Conservation (phyloP, 1,139 yeast genomes). For the Cylindricascospora bacillispora region DNA sequence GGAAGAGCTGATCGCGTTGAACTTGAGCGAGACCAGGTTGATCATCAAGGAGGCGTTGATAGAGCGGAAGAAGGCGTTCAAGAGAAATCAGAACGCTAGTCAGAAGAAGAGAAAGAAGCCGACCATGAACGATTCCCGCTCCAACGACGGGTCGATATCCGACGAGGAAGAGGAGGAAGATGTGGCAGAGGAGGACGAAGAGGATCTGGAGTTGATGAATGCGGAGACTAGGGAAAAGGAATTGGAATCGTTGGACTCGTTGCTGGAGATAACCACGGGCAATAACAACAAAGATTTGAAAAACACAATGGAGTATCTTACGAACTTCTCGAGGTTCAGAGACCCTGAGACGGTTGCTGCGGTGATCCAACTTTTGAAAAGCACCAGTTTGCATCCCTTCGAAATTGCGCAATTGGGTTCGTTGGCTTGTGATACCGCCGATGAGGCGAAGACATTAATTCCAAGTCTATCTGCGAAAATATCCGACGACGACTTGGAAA, state of each 20-base stretch:
- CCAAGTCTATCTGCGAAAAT: conserved; percentile 78
- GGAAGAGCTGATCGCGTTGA: conserved; percentile 69
- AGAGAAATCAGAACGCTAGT: conserved; percentile 26
- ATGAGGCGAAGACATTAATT: conserved; percentile 88
- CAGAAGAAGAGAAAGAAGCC: conserved; percentile 31
- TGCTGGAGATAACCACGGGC: conserved; percentile 33
- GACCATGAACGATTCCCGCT: conserved; percentile 4
- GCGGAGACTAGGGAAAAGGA: conserved; percentile 27
- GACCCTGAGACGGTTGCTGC: conserved; percentile 90
- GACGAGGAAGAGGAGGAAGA: conserved; percentile 12
- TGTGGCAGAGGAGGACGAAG: conserved; percentile 26
- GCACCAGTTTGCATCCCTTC: conserved; percentile 81
- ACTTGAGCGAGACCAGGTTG: conserved; percentile 79
- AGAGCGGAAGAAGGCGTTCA: conserved; percentile 52
- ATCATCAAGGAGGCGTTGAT: conserved; percentile 82
- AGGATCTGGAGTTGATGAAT: conserved; percentile 25
- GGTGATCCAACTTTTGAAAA: conserved; percentile 72
- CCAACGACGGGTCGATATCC: conserved; percentile 6
- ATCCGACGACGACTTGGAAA: conserved; percentile 76
- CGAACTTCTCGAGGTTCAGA: conserved; percentile 79
- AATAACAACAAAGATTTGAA: conserved; percentile 67
- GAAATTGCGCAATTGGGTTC: conserved; percentile 93
- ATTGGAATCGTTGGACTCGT: conserved; percentile 23
- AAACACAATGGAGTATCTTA: conserved; percentile 79
- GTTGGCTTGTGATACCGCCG: conserved; percentile 90